Evolutionary conservation across 2,329 filamentous ascomycete genomes (phyloP).

Genomic region (Pezicula rhizophila): DNA sequence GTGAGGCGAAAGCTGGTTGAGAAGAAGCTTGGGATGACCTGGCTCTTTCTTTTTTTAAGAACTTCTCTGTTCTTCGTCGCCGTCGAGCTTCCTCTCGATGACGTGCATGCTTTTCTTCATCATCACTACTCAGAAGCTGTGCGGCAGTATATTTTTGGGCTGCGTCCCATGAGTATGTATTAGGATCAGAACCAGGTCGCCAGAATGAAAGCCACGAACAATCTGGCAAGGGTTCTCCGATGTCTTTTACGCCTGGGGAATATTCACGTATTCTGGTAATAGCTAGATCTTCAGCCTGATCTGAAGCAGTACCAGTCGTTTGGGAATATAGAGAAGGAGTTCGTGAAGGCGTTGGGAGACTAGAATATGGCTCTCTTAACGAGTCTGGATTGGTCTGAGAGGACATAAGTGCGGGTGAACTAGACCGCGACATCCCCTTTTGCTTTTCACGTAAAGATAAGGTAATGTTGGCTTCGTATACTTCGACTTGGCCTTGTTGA

Average conservation of each 20-base stretch:
- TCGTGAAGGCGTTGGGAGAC: slow-evolving; percentile 14
- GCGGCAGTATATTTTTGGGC: slow-evolving; percentile 9
- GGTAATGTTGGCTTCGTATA: slow-evolving; percentile 1
- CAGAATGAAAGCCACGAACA: slow-evolving; percentile 28
- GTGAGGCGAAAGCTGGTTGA: slow-evolving; percentile 32
- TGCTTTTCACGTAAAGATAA: slow-evolving; percentile 5
- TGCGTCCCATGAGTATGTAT: slow-evolving; percentile 25
- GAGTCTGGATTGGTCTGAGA: slow-evolving; percentile 12
- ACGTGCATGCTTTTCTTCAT: slow-evolving; percentile 13
- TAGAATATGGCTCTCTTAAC: slow-evolving; percentile 6
- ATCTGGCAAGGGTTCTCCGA: slow-evolving; percentile 14
- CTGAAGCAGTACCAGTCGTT: slow-evolving; percentile 12
- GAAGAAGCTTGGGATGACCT: slow-evolving; percentile 32
- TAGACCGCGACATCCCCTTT: slow-evolving; percentile 9
- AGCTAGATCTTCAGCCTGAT: slow-evolving; percentile 23
- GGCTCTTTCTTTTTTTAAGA: slow-evolving; percentile 19
- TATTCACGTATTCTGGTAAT: slow-evolving; percentile 31
- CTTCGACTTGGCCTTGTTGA: neutral
- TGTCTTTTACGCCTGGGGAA: slow-evolving; percentile 22
- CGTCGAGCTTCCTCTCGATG: slow-evolving; percentile 21
- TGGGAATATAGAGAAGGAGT: slow-evolving; percentile 24
- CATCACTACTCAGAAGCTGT: slow-evolving; percentile 9
- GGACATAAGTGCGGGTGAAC: slow-evolving; percentile 13
- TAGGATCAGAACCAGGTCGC: slow-evolving; percentile 30
- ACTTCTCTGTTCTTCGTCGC: slow-evolving; percentile 24